Evolutionary conservation across 1,284 basidiomycete genomes (phyloP), one percentile per base, ranked within the genome.

Genomic region (Anthracocystis walkeri): DNA sequence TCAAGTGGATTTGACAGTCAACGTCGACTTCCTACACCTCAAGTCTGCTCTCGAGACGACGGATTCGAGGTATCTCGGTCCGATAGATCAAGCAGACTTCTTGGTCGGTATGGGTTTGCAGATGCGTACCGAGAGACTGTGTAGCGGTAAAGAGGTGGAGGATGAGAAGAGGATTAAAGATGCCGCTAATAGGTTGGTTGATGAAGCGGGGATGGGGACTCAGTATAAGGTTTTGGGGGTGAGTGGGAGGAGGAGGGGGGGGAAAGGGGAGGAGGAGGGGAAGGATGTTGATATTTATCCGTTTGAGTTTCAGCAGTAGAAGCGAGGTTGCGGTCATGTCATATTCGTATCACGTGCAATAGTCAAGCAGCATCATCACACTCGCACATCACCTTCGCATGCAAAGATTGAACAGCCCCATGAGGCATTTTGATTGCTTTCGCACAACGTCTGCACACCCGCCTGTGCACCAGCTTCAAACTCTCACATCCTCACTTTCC

Each of bases 11-110:
- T 86, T 99, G 53, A 99, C 97, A 0, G 91, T 92, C 33, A 97
- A 99, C 82, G 96, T 99, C 56, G 95, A 99, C 86, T 99, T 99
- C 86, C 89, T 90, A 0, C 93, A 93, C 83, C 88, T 99, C 44
- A 89, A 89, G 76, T 93, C 95, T 85, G 91, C 93, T 0, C 87
- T 95, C 66, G 84, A 54, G 6, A 77, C 81, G 2, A 82, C 85
- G 56, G 69, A 80, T 29, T 63, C 79, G 2, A 83, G 87, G 12
- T 82, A 89, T 0, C 88, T 90, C 49, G 91, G 91, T 0, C 90
- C 91, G 0, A 87, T 94, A 20, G 82, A 90, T 0, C 93, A 95
- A 86, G 87, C 88, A 2, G 86, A 87, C 4, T 95, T 95, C 86
- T 88, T 95, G 20, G 86, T 73, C 2, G 65, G 69, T 0, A 75